Conservation (phyloP, 208 protist species). For the Acanthamoeba royreba region DNA sequence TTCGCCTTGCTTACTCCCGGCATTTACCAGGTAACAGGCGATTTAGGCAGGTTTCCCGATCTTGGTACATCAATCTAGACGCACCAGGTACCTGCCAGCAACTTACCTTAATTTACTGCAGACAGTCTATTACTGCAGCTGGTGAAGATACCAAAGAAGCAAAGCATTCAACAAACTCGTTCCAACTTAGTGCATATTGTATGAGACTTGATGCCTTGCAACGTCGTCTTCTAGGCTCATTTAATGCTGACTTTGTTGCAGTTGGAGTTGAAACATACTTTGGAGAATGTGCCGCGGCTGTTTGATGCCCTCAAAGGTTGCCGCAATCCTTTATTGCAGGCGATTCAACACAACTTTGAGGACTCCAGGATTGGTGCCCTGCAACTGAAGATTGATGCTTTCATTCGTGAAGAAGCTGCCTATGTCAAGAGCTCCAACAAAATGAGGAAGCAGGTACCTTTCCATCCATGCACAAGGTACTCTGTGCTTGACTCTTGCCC, state of each 20-base stretch:
- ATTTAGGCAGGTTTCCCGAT: not conserved
- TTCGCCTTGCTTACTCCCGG: not conserved
- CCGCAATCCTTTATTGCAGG: not conserved
- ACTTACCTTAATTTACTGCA: not conserved
- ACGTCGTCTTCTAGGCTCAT: too few species aligned
- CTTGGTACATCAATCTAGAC: not conserved
- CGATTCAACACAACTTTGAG: not conserved
- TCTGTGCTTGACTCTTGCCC: not conserved
- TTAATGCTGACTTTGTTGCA: too few species aligned
- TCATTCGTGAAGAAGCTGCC: not conserved
- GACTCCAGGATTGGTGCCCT: not conserved
- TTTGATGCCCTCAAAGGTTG: not conserved
- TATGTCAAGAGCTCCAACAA: not conserved
- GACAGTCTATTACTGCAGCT: not conserved
- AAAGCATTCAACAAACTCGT: not conserved
- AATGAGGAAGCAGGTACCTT: conserved; percentile 20
- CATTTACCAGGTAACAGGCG: not conserved
- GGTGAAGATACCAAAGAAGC: conserved; percentile 43
- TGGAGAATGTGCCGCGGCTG: not conserved
- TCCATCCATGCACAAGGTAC: too few species aligned
- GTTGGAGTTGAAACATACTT: conserved; percentile 43
- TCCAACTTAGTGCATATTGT: not conserved
- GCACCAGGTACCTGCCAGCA: not conserved
- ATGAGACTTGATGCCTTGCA: not conserved
- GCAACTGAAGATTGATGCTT: not conserved